Evolutionary conservation across 805 yeast genomes (phyloP), one percentile per base, ranked within the genome.

Genomic region (Clavispora carvajalis): DNA sequence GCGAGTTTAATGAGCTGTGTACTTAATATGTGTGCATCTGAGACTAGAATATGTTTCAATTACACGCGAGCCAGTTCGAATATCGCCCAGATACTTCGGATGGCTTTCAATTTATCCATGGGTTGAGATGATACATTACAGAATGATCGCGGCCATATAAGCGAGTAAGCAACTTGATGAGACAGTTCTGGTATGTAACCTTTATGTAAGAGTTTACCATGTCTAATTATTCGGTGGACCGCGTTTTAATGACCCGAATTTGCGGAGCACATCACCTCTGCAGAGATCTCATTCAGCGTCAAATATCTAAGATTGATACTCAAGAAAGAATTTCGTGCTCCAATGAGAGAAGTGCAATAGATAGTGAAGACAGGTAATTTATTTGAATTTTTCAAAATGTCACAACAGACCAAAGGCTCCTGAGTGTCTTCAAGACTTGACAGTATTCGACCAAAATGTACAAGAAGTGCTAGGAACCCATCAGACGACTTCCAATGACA

Each of bases 131-230:
- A 36, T 34, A 39, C 21, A 33, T 40, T n/a, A 9, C 13, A 25
- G 38, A 33, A 6, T 37, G 34, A 17, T 28, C 33, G 18, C 37
- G 46, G 1, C 43, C 45, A 5, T 44, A 44, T 15, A 47, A 36
- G 10, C 44, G 39, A 10, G 36, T 44, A 13, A 38, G 43, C 12
- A 43, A 47, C 35, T 35, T 51, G 16, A 23, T 47, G n/a, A 34
- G 54, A 17, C 49, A 51, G 22, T 30, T 51, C 3, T 51, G 54
- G 54, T 43, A 41, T 21, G 36, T 44, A 12, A 40, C 49, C n/a
- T 33, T 51, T 4, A 42, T 37, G 13, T 35, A 45, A 37, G 54
- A 49, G 34, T 41, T 37, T 34, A 31, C 38, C 16, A 35, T 43
- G 24, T 34, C 46, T 41, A 34, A 23, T 28, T 43, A 12, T 48